These are phyloP conservation scores for Calonectria honghensis DNA, from an alignment of 2,329 filamentous ascomycete genomes.

Conservation along the genomic window DNA sequence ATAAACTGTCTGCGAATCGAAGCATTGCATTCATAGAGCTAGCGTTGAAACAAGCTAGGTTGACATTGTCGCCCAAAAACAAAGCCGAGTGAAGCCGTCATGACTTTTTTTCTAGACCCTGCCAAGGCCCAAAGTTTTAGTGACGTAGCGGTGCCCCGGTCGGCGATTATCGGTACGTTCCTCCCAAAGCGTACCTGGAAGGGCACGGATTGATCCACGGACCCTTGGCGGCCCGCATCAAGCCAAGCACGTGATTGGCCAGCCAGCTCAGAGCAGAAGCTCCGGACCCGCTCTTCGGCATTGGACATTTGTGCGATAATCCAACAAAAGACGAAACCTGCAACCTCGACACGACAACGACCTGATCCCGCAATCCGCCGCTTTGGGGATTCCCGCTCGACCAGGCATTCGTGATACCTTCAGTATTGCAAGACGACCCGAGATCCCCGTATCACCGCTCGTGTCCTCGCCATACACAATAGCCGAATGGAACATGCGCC, in stretches of 20 bases:
- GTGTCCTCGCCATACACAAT: neutral
- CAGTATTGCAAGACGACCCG: too few relatives aligned
- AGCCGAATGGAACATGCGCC: slow-evolving; percentile 41
- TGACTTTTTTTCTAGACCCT: slow-evolving; percentile 2
- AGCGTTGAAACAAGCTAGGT: slow-evolving; percentile 7
- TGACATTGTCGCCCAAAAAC: neutral
- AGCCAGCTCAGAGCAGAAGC: slow-evolving; percentile 11
- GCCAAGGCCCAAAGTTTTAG: slow-evolving; percentile 14
- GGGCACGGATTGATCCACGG: slow-evolving; percentile 25
- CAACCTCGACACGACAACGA: slow-evolving; percentile 12
- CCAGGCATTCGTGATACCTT: neutral
- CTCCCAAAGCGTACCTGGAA: slow-evolving; percentile 7
- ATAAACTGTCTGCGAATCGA: neutral
- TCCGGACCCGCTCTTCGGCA: slow-evolving; percentile 14
- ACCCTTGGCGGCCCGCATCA: slow-evolving; percentile 23
- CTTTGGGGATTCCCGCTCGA: neutral
- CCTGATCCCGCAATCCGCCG: slow-evolving; percentile 43
- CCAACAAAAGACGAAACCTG: slow-evolving; percentile 25
- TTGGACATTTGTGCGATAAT: slow-evolving; percentile 26
- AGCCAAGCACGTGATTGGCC: slow-evolving; percentile 15
- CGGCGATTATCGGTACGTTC: slow-evolving; percentile 22
- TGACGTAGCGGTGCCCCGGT: slow-evolving; percentile 1
- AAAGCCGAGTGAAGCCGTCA: slow-evolving; percentile 28
- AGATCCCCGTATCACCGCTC: too few relatives aligned
- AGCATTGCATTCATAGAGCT: neutral